Base-by-base conservation (phyloP, 1,284 basidiomycete genomes). In the Meira nashicola region DNA sequence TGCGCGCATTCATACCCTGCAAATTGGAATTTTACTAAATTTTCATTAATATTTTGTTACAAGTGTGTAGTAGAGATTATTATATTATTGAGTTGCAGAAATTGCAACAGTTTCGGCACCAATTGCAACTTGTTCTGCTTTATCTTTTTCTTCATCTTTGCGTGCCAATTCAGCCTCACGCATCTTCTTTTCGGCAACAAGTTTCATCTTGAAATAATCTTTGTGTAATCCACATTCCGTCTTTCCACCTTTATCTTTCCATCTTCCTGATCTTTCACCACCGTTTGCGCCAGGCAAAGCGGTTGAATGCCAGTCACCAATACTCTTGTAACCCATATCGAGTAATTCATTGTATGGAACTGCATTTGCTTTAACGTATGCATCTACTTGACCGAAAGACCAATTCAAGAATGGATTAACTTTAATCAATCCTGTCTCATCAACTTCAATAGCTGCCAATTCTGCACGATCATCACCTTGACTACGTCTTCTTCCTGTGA, bases 231-330 rank as follows among this genome's bases (percentile, higher is more conserved):
- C 94, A 78, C 94, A 98, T 80, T 97, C 94, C 1, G 90, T 90
- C 84, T 97, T 97, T 63, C 87, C 86, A 40, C 70, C 74, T 79
- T 86, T 88, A 21, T 89, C 90, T 43, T 88, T 87, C 94, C 94
- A 98, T 58, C 94, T 82, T 4, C 94, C 94, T 1, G 88, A 86
- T 41, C 94, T 85, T 81, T 98, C 94, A 1, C 83, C 85, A 69
- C 92, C 87, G 41, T 62, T 69, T 12, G 64, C 53, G 0, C 87
- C 87, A 15, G 79, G 75, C 33, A 86, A 84, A 0, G 66, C 81
- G 0, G 94, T 98, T 65, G 90, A 93, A 80, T 98, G 95, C 89
- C 92, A 94, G 80, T 98, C 94, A 9, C 94, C 94, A 64, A 98
- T 86, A 71, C 89, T 92, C 72, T 87, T 88, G 83, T 97, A 98